A percentile compares a stretch with the other conserved stretches of the same genome.
These are phyloP conservation scores for Xerocomus potaroensis DNA, from an alignment of 768 basidiomycete genomes.

Conservation along the genomic window DNA sequence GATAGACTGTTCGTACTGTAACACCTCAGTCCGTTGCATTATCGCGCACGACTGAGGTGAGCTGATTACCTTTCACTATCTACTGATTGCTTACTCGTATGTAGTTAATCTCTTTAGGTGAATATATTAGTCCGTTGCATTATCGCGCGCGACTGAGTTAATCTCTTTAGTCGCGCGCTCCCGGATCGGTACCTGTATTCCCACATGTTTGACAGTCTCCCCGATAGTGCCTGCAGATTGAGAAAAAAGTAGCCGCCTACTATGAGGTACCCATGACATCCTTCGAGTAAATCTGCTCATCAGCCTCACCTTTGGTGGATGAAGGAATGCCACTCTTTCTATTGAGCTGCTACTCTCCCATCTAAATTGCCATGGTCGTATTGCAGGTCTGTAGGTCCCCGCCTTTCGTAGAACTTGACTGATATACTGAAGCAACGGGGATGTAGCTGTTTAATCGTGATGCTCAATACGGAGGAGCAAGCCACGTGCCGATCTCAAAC, in stretches of 20 bases:
- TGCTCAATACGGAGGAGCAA: constrained; percentile 67
- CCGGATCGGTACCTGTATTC: too few relatives aligned
- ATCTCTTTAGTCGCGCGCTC: too few relatives aligned
- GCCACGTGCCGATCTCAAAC: constrained; percentile 58
- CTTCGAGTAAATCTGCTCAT: neutral
- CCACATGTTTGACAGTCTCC: neutral
- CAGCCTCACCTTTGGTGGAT: too few relatives aligned
- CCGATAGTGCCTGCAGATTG: constrained; percentile 50
- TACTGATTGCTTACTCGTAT: too few relatives aligned
- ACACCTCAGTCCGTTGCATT: too few relatives aligned
- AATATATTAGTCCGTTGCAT: too few relatives aligned
- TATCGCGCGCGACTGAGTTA: too few relatives aligned
- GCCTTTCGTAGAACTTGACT: constrained; percentile 7
- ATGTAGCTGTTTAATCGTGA: constrained; percentile 87
- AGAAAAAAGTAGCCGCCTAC: constrained; percentile 84
- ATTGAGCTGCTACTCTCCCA: constrained; percentile 71
- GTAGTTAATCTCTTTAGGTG: too few relatives aligned
- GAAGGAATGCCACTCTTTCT: constrained; percentile 74
- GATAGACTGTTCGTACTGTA: too few relatives aligned
- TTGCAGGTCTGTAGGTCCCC: constrained; percentile 55
- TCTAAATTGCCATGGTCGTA: constrained; percentile 85
- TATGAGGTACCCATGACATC: constrained; percentile 64
- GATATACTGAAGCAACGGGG: constrained; percentile 78
- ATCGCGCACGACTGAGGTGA: too few relatives aligned
- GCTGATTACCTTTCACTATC: too few relatives aligned